Percentiles rank a stretch among this genome's conserved stretches.
phyloP scores from a whole-genome alignment of 257 asterid genomes.

The Handroanthus guayacan region DNA sequence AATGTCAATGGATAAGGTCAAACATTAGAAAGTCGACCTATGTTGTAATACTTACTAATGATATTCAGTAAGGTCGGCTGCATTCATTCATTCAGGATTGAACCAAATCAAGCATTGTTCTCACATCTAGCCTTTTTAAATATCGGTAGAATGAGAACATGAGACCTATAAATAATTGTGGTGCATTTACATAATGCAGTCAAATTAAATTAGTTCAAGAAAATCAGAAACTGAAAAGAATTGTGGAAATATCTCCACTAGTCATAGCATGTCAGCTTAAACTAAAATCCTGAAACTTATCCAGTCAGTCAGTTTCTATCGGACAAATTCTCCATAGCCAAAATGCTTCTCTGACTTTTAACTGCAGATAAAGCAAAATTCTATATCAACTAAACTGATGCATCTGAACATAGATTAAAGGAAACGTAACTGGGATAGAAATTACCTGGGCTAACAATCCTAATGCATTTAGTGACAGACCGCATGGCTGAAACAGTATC shows the following conservation, averaged over 20 bases:
- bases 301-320: slow-evolving; percentile 26
- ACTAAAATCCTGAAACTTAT: slow-evolving; percentile 13
- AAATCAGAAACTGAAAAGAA: slow-evolving; percentile 21
- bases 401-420: neutral
- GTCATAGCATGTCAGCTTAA: slow-evolving; percentile 44
- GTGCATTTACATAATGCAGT: slow-evolving; percentile 38
- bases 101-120: slow-evolving; percentile 23
- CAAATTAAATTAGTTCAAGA: slow-evolving; percentile 33
- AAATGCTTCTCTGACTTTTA: slow-evolving; percentile 47
- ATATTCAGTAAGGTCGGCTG: neutral
- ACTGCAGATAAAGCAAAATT: slow-evolving; percentile 46
- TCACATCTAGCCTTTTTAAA: slow-evolving; percentile 29
- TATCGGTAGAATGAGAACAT: slow-evolving; percentile 27
- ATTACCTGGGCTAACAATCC: slow-evolving; percentile 86
- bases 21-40: neutral
- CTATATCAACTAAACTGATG: slow-evolving; percentile 24
- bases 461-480: slow-evolving; percentile 74
- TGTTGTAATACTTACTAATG: neutral
- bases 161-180: slow-evolving; percentile 26
- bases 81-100: neutral
- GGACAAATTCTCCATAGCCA: slow-evolving; percentile 33
- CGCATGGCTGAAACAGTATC: slow-evolving; percentile 69
- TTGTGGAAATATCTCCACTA: slow-evolving; percentile 12
- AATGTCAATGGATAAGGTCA: neutral
- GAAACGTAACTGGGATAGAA: neutral